Percentiles rank a stretch among this genome's conserved stretches.
Evolutionary conservation across 2,329 filamentous ascomycete species (phyloP).

Genomic region (Fusarium devonianum): DNA sequence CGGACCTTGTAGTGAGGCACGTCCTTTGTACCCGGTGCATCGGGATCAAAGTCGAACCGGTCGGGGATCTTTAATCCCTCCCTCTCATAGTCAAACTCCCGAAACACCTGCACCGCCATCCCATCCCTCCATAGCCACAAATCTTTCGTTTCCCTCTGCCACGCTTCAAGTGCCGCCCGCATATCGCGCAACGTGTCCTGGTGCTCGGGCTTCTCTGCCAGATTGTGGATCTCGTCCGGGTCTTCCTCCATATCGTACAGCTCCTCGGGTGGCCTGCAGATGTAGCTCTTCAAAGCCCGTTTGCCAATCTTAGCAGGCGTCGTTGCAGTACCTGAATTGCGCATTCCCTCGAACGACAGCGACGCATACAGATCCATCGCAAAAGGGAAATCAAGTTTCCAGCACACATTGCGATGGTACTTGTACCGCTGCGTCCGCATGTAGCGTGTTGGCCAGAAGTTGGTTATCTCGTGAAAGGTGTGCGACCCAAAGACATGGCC

Average conservation of each 20-base stretch:
- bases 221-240: conserved; percentile 54
- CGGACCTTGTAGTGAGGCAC: conserved; percentile 15
- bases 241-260: conserved; percentile 56
- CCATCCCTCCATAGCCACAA: conserved; percentile 43
- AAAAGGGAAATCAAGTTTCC: conserved; percentile 58
- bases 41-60: conserved; percentile 41
- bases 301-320: conserved; percentile 44
- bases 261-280: conserved; percentile 54
- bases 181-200: conserved; percentile 43
- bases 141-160: conserved; percentile 41
- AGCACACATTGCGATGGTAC: conserved; percentile 59
- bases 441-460: conserved; percentile 59
- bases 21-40: conserved; percentile 23
- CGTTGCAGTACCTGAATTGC: conserved; percentile 42
- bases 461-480: conserved; percentile 59
- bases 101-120: conserved; percentile 33
- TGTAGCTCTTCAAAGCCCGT: conserved; percentile 51
- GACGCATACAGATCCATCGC: conserved; percentile 55
- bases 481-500: conserved; percentile 58
- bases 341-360: conserved; percentile 54
- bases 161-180: conserved; percentile 40
- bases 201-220: conserved; percentile 42
- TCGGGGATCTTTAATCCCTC: conserved; percentile 41
- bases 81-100: conserved; percentile 33
- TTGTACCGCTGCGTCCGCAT: conserved; percentile 54